Evolutionary conservation across 495 filamentous ascomycete species (phyloP), one percentile per base, ranked within the genome.

Genomic region (Bombardia bombarda): DNA sequence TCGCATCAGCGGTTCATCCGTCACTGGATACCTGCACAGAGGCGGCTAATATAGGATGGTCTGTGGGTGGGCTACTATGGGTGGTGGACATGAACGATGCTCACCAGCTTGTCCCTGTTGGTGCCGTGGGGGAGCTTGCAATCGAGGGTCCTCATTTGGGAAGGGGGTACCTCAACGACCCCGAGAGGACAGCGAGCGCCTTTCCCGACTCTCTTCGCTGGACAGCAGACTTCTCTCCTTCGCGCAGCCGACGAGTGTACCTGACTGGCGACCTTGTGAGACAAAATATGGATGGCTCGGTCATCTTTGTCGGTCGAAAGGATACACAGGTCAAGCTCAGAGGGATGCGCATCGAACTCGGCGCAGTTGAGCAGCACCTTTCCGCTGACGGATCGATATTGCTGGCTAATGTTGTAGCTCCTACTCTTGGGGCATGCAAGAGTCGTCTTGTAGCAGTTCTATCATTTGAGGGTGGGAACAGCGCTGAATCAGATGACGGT

Each of bases 111-210:
- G 74, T 82, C 4, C 60, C 85, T 10, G 69, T 82, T 7, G 87
- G 87, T 3, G 73, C 74, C 9, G 64, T 85, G 21, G 87, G 87
- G 6, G 87, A 94, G 55, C 72, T 94, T 4, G 82, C 82, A 48
- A 74, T 92, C 18, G 81, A 81, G 19, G 87, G 87, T 0, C 62
- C 69, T 0, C 38, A 58, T 2, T 33, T 75, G 1, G 57, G 46
- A 0, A n/a, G 78, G 43, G 86, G 84, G 1, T 92, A 92, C 45
- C 68, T 87, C 28, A 86, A 86, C 38, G 66, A 78, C 3, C 70
- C 75, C 2, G 77, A 81, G 38, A 58, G 79, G 23, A 83, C 77
- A 0, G 49, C 54, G 4, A 67, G 73, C 41, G 57, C 60, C 13
- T 83, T 83, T 38, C 44, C 78, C 9, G 35, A 49, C 23, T 42